phyloP scores from a whole-genome alignment of 768 basidiomycete genomes.

The Kwoniella bestiolae region DNA sequence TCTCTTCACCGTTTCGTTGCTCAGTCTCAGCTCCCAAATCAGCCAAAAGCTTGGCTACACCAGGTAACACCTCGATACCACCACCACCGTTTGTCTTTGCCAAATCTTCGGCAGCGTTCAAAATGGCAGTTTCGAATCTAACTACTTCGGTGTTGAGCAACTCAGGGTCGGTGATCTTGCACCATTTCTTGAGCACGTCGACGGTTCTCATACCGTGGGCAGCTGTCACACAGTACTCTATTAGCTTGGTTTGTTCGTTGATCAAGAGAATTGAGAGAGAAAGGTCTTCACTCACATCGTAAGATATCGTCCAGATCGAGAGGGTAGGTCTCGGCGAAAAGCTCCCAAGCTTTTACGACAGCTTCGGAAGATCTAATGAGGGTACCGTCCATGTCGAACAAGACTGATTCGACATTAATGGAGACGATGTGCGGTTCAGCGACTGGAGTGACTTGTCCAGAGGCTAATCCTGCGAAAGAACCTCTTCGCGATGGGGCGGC shows the following conservation, averaged over 20 bases:
- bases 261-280: not conserved
- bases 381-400: conserved; percentile 55
- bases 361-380: conserved; percentile 70
- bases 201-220: conserved; percentile 78
- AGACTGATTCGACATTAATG: conserved; percentile 51
- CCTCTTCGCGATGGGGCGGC: conserved; percentile 39
- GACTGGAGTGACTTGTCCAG: conserved; percentile 43
- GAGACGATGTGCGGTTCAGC: conserved; percentile 50
- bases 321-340: conserved; percentile 67
- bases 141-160: conserved; percentile 63
- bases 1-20: conserved; percentile 61
- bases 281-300: conserved; percentile 38
- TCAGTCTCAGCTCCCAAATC: conserved; percentile 48
- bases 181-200: conserved; percentile 76
- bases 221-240: conserved; percentile 39
- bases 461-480: conserved; percentile 34
- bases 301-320: conserved; percentile 56
- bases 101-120: conserved; percentile 60
- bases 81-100: conserved; percentile 30
- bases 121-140: conserved; percentile 68
- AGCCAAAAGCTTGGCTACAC: conserved; percentile 61
- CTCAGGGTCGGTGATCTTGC: conserved; percentile 62
- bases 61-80: conserved; percentile 66
- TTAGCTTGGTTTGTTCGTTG: not conserved
- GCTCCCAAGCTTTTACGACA: conserved; percentile 74